Evolutionary conservation across 2,329 filamentous ascomycete genomes (phyloP).

Genomic region (Dothideomycetes sp.): DNA sequence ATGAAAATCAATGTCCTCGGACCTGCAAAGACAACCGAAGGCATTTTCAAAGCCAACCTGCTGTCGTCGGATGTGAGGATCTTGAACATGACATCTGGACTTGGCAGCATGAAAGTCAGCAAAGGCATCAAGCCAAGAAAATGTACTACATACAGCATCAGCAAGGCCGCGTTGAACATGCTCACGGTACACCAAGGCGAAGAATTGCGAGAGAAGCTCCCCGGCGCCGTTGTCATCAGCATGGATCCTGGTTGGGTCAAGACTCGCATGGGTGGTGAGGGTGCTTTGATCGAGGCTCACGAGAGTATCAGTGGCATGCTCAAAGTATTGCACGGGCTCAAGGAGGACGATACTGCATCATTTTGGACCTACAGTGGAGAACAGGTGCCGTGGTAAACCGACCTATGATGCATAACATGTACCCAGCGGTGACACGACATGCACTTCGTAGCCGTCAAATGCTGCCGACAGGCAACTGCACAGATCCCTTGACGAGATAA

Average conservation of each 20-base stretch:
- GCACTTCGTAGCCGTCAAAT: too few species aligned
- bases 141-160: constrained; percentile 34
- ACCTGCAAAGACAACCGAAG: constrained; percentile 37
- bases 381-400: constrained; percentile 27
- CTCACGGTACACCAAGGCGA: constrained; percentile 34
- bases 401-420: too few species aligned
- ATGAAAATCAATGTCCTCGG: constrained; percentile 40
- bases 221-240: constrained; percentile 27
- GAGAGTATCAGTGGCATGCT: constrained; percentile 33
- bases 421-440: too few species aligned
- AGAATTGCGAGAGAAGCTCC: constrained; percentile 28
- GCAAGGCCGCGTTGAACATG: constrained; percentile 38
- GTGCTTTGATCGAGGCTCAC: constrained; percentile 30
- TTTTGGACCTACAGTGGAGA: constrained; percentile 30
- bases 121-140: constrained; percentile 24
- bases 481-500: too few species aligned
- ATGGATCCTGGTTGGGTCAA: constrained; percentile 39
- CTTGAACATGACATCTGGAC: constrained; percentile 29
- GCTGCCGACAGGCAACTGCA: too few species aligned
- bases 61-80: constrained; percentile 25
- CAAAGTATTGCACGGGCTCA: constrained; percentile 26
- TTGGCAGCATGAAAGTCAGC: constrained; percentile 26
- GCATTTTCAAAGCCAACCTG: constrained; percentile 23
- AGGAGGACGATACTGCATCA: constrained; percentile 28
- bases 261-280: constrained; percentile 34